Evolutionary conservation across 148 eudicot species (phyloP).

Genomic region (Heliamphora exappendiculata): DNA sequence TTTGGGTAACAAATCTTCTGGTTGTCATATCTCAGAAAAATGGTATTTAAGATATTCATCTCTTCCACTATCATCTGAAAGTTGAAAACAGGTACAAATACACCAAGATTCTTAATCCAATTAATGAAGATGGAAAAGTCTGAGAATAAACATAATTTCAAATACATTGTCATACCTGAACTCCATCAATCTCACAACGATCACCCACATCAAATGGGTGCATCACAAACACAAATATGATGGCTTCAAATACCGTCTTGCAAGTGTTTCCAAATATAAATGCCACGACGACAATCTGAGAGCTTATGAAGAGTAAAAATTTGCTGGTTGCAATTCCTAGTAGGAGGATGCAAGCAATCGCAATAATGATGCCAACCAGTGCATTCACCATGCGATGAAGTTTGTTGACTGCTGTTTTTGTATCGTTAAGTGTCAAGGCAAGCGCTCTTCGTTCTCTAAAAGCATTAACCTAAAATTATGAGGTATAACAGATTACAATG

Average conservation of each 20-base stretch:
- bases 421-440: conserved; percentile 71
- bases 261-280: conserved; percentile 75
- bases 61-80: conserved; percentile 82
- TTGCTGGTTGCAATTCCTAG: conserved; percentile 46
- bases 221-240: conserved; percentile 68
- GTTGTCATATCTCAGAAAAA: conserved; percentile 66
- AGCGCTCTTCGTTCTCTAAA: conserved; percentile 76
- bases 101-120: not conserved
- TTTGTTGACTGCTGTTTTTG: conserved; percentile 78
- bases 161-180: conserved; percentile 44
- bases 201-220: conserved; percentile 88
- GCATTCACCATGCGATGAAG: conserved; percentile 70
- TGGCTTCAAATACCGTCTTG: conserved; percentile 69
- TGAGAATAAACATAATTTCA: not conserved
- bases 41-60: conserved; percentile 73
- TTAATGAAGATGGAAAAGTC: not conserved
- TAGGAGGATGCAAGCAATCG: conserved; percentile 27
- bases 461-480: conserved; percentile 47
- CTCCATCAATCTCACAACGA: conserved; percentile 72
- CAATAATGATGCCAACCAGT: conserved; percentile 39
- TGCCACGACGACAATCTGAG: conserved; percentile 68
- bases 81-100: conserved; percentile 15
- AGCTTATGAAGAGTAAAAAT: conserved; percentile 48
- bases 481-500: not conserved
- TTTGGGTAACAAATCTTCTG: conserved; percentile 60